phyloP scores from a whole-genome alignment of 1,284 basidiomycete species.

The Cerrena zonata region DNA sequence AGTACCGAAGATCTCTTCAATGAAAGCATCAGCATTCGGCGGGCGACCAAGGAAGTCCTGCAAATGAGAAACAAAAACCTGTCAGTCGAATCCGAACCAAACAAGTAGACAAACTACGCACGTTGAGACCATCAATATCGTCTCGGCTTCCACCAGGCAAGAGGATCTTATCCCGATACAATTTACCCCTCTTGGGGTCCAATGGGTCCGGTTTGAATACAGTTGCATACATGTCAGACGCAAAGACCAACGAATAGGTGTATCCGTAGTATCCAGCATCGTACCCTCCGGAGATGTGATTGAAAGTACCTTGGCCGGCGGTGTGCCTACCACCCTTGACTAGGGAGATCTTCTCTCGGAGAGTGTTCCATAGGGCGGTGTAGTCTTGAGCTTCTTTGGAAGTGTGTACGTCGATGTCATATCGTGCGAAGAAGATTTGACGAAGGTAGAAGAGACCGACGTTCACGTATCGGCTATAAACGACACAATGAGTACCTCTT shows the following conservation, averaged over 20 bases:
- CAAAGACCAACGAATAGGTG: slow-evolving; percentile 69
- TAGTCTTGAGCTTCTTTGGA: slow-evolving; percentile 63
- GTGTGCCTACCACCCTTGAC: slow-evolving; percentile 56
- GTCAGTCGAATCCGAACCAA: too few species aligned
- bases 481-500: background rate
- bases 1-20: slow-evolving; percentile 55
- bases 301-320: slow-evolving; percentile 68
- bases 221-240: slow-evolving; percentile 74
- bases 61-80: background rate
- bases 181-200: slow-evolving; percentile 49
- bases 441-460: slow-evolving; percentile 76
- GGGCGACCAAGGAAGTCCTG: slow-evolving; percentile 71
- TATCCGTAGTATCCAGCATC: slow-evolving; percentile 81
- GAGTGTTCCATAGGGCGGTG: slow-evolving; percentile 67
- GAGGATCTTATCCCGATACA: slow-evolving; percentile 52
- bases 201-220: slow-evolving; percentile 77
- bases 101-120: slow-evolving; percentile 14
- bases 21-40: slow-evolving; percentile 73
- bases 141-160: slow-evolving; percentile 52
- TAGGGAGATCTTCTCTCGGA: slow-evolving; percentile 62
- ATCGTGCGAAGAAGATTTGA: slow-evolving; percentile 78
- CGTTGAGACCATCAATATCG: slow-evolving; percentile 53
- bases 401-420: slow-evolving; percentile 72
- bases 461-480: slow-evolving; percentile 66
- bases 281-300: slow-evolving; percentile 69